A percentile compares a stretch with the other conserved stretches of the same genome.
Evolutionary conservation across 345 rosid species (phyloP).

Genomic region (Brassica incana): DNA sequence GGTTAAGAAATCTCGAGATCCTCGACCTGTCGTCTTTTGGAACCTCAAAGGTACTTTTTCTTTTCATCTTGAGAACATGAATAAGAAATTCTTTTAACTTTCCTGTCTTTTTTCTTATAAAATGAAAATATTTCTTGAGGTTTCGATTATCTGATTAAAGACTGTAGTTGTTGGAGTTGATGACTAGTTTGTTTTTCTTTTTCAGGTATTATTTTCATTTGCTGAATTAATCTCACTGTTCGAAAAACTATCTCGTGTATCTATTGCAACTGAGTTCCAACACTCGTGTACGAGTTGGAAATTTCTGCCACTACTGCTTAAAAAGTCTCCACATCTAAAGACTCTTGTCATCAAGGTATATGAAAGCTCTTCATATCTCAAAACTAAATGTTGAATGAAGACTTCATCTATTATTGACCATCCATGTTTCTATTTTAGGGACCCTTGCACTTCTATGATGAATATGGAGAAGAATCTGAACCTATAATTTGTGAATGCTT

Average conservation of each 20-base stretch:
- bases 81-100: background rate
- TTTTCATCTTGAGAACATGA: background rate
- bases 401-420: background rate
- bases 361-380: background rate
- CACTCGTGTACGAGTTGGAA: background rate
- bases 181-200: background rate
- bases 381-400: background rate
- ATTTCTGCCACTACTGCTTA: background rate
- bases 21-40: background rate
- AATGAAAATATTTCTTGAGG: background rate
- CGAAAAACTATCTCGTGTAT: background rate
- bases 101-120: background rate
- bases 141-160: background rate
- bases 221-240: background rate
- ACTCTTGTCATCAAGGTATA: conserved; percentile 8
- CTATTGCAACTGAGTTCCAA: background rate
- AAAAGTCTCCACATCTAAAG: conserved; percentile 6
- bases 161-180: background rate
- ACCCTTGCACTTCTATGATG: background rate
- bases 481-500: background rate
- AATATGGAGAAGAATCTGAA: background rate
- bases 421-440: background rate
- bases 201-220: background rate
- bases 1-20: conserved; percentile 12
- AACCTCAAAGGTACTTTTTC: background rate